Evolutionary conservation across 2,329 filamentous ascomycete genomes (phyloP).

Genomic region (Erysiphe pulchra): DNA sequence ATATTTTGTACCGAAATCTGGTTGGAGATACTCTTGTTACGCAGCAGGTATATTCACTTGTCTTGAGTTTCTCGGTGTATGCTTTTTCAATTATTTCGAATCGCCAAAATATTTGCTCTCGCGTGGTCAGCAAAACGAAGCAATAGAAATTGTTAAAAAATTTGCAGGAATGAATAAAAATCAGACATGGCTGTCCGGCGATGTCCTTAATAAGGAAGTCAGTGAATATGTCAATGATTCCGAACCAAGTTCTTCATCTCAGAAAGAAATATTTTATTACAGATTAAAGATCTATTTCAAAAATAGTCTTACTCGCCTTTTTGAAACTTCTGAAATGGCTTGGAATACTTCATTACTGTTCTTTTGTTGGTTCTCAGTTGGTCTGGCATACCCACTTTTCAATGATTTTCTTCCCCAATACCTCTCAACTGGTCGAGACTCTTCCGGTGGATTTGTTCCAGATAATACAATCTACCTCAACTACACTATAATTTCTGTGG

Average conservation of each 20-base stretch:
- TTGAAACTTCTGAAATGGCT: no score
- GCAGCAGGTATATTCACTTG: conserved; percentile 50
- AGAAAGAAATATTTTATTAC: conserved; percentile 4
- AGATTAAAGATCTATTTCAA: no score
- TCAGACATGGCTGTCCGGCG: conserved; percentile 53
- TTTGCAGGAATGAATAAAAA: conserved; percentile 45
- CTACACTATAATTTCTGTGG: no score
- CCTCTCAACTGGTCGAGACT: no score
- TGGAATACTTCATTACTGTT: no score
- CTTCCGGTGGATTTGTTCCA: no score
- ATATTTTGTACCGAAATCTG: conserved; percentile 25
- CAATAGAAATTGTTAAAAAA: conserved; percentile 54
- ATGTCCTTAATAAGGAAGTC: conserved; percentile 34
- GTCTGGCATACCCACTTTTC: no score
- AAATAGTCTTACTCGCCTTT: no score
- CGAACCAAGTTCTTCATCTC: conserved; percentile 22
- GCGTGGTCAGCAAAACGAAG: conserved; percentile 47
- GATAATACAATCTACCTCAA: no score
- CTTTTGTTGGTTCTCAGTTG: no score
- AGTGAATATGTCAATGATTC: conserved; percentile 21
- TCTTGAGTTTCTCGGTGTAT: conserved; percentile 55
- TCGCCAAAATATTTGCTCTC: conserved; percentile 66
- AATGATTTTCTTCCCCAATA: no score
- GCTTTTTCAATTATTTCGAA: conserved; percentile 59
- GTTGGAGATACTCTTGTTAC: conserved; percentile 52